Base-by-base conservation (phyloP, 2,329 filamentous ascomycete species). In the Clonostachys rhizophaga region DNA sequence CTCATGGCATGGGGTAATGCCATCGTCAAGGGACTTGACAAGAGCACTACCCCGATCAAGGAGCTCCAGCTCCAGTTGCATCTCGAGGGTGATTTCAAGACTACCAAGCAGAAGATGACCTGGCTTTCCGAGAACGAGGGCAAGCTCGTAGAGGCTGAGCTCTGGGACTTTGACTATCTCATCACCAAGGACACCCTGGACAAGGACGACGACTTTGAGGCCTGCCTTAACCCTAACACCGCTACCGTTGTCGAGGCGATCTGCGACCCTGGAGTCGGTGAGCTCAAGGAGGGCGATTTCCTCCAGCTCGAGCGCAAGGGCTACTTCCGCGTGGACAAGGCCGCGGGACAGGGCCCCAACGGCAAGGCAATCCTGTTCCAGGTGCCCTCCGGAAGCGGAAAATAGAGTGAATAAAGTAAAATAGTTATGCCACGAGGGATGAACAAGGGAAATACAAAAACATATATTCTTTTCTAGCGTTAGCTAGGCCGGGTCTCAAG, bases 1-100 rank as follows among this genome's bases (percentile, higher is more conserved):
- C 77, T 96, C 40, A 96, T 96, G 92, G 87, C 87, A 65, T 97
- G 92, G 92, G 94, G 92, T 57, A 95, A 95, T 60, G 89, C 87
- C 12, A 81, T 91, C 54, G 87, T 94, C 20, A 81, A 84, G 47
- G 81, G 83, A 50, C 81, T 89, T 51, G 34, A 44, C 44, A 43
- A 45, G 39, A 20, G 11, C n/a, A 42, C 79, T 43, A 67, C 71
- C 33, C 72, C 80, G 43, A 83, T 96, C 58, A 86, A 83, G 12
- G 74, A 71, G 35, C 76, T 96, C 37, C 86, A 87, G 49, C 75
- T 94, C 46, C 89, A 96, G 69, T 81, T 96, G n/a, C 87, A 97
- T 67, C 81, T 96, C 44, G 83, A 87, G 58, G 91, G 92, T 47
- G 92, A 97, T 65, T 89, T 97, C 67, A 96, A 95, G 76, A 86